Evolutionary conservation across 441 rosid species (phyloP), one percentile per base, ranked within the genome.

Genomic region (Pelargonium fulgidum): DNA sequence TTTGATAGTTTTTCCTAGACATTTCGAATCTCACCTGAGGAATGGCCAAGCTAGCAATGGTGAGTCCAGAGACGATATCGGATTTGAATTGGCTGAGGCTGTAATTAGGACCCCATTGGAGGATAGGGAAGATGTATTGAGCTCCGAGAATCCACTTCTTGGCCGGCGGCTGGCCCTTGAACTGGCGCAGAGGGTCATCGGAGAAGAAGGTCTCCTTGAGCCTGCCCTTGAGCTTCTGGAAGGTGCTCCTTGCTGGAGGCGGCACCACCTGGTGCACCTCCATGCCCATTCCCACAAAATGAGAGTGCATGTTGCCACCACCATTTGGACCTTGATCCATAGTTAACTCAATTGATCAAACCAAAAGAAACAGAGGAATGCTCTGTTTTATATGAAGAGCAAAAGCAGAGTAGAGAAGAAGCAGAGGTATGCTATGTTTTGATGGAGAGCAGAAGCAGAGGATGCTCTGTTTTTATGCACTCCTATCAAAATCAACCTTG

Each of bases 31-130:
- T 9, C 24, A 91, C 98, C 98, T 91, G 97, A 58, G 99, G 99
- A 66, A 94, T 94, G 7, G 99, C 97, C 45, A 94, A 92, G 85
- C 96, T 94, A 36, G 99, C 98, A 85, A 94, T 94, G 91, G 99
- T 94, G 79, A 94, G 87, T 26, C 99, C 99, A 52, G 99, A 87
- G 76, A 94, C 77, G 77, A 89, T 65, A 74, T 94, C 99, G 36
- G 99, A 94, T 83, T 85, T 83, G 66, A 94, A 79, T 50, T 88
- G 87, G 67, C 65, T 71, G 45, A 87, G 85, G 72, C 71, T 74
- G 65, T 94, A 94, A 39, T 84, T 73, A 10, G 92, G 82, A 1
- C 73, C 93, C 99, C 99, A 94, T 5, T 90, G 89, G 66, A 87
- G 81, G 11, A 94, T 85, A 0, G 99, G 99, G 67, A 90, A 85